phyloP scores from a whole-genome alignment of 169 alveolate species.

The Eimeria falciformis region DNA sequence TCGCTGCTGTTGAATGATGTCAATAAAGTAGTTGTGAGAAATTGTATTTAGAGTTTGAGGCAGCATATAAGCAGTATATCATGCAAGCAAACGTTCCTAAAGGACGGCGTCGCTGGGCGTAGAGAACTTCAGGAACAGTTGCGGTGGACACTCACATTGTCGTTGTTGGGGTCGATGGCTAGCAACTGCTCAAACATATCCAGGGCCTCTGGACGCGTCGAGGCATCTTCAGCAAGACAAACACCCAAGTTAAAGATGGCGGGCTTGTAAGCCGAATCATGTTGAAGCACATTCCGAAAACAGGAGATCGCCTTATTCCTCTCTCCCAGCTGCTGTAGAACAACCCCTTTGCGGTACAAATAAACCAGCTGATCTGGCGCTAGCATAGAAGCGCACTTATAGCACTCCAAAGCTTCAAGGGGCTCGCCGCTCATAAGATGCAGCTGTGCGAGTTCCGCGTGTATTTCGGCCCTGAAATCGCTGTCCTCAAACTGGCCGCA shows the following conservation, averaged over 20 bases:
- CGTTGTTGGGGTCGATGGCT: slow-evolving; percentile 72
- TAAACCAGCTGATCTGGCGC: slow-evolving; percentile 66
- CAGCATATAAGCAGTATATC: no score
- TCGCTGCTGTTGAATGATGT: background rate
- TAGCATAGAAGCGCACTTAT: slow-evolving; percentile 56
- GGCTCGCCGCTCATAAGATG: slow-evolving; percentile 67
- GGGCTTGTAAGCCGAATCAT: slow-evolving; percentile 68
- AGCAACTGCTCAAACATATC: slow-evolving; percentile 57
- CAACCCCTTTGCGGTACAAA: slow-evolving; percentile 71
- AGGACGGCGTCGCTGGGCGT: no score
- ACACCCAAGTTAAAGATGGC: slow-evolving; percentile 77
- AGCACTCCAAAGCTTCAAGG: slow-evolving; percentile 70
- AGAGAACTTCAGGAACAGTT: no score
- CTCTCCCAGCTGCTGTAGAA: slow-evolving; percentile 76
- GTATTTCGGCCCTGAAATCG: slow-evolving; percentile 62
- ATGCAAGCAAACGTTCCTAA: no score
- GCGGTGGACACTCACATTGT: slow-evolving; percentile 24
- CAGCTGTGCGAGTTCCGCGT: slow-evolving; percentile 75
- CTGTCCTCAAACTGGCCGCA: slow-evolving; percentile 44
- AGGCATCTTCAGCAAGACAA: slow-evolving; percentile 51
- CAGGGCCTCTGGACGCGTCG: slow-evolving; percentile 73
- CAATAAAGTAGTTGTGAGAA: background rate
- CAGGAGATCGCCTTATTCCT: slow-evolving; percentile 69
- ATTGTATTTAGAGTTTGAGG: no score
- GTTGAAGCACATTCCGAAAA: slow-evolving; percentile 63